phyloP scores from a whole-genome alignment of 495 filamentous ascomycete genomes.

The Penicillium longicatenatum region DNA sequence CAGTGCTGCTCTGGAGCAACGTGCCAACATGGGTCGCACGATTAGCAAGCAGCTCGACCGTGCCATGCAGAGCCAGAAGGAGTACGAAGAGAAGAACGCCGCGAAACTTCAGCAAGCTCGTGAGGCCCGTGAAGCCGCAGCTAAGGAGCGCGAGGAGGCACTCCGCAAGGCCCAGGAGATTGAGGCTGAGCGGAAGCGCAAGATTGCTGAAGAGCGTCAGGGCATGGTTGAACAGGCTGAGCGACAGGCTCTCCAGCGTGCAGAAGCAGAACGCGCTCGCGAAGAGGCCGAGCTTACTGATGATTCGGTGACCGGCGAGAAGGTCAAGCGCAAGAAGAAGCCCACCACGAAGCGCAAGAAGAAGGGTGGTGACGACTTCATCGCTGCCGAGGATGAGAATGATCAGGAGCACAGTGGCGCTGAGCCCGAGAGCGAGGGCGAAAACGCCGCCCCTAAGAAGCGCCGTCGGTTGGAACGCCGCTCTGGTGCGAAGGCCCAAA shows the following conservation, averaged over 20 bases:
- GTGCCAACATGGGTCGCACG: slow-evolving; percentile 95
- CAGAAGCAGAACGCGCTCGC: slow-evolving; percentile 68
- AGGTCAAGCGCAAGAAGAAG: slow-evolving; percentile 70
- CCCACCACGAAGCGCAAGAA: slow-evolving; percentile 64
- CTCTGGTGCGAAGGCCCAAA: slow-evolving; percentile 55
- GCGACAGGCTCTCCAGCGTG: slow-evolving; percentile 65
- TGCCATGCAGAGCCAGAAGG: slow-evolving; percentile 76
- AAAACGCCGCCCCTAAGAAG: slow-evolving; percentile 49
- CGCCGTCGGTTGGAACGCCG: slow-evolving; percentile 53
- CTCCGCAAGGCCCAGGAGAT: slow-evolving; percentile 63
- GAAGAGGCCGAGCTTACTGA: slow-evolving; percentile 72
- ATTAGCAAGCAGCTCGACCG: slow-evolving; percentile 88
- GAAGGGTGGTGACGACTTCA: slow-evolving; percentile 49
- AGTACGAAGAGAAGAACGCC: slow-evolving; percentile 93
- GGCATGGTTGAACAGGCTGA: slow-evolving; percentile 76
- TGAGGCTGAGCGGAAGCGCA: slow-evolving; percentile 68
- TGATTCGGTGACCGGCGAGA: slow-evolving; percentile 75
- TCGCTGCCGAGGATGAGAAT: slow-evolving; percentile 29
- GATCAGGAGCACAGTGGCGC: slow-evolving; percentile 4
- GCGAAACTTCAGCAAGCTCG: slow-evolving; percentile 76
- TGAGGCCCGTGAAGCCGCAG: slow-evolving; percentile 73
- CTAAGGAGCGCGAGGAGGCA: slow-evolving; percentile 71
- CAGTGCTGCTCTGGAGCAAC: slow-evolving; percentile 83
- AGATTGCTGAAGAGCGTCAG: slow-evolving; percentile 79
- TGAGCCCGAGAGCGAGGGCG: slow-evolving; percentile 33